Percentiles rank a stretch among this genome's conserved stretches.
Evolutionary conservation across 768 basidiomycete genomes (phyloP).

Genomic region (Fomitopsis serialis): DNA sequence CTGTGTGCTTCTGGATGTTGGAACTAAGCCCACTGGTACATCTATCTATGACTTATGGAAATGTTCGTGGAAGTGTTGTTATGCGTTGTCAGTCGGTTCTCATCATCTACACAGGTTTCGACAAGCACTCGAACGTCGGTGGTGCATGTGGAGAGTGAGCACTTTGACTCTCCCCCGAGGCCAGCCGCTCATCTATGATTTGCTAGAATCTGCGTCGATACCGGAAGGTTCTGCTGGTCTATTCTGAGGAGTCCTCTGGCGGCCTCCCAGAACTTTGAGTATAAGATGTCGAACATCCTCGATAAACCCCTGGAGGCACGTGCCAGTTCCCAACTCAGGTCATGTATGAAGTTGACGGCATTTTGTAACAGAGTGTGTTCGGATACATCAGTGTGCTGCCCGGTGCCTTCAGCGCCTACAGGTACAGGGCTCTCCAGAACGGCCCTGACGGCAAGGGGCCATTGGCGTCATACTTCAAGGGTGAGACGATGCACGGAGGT

Average conservation of each 20-base stretch:
- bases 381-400: slow-evolving; percentile 87
- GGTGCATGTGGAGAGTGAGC: slow-evolving; percentile 91
- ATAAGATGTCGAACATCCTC: slow-evolving; percentile 34
- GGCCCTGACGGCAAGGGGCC: slow-evolving; percentile 87
- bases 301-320: slow-evolving; percentile 91
- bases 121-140: slow-evolving; percentile 79
- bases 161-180: no score
- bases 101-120: slow-evolving; percentile 44
- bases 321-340: slow-evolving; percentile 1
- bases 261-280: slow-evolving; percentile 95
- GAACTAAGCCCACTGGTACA: slow-evolving; percentile 91
- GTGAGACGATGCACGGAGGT: slow-evolving; percentile 78
- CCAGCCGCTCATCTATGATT: neutral
- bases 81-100: neutral
- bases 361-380: slow-evolving; percentile 55
- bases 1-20: slow-evolving; percentile 89
- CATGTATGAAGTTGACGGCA: neutral
- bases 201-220: slow-evolving; percentile 74
- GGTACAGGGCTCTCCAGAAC: slow-evolving; percentile 84
- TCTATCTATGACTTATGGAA: slow-evolving; percentile 98
- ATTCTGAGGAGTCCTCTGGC: slow-evolving; percentile 73
- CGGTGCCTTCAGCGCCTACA: slow-evolving; percentile 88
- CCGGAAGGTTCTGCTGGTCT: slow-evolving; percentile 65
- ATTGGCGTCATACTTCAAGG: slow-evolving; percentile 89
- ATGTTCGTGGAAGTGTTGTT: slow-evolving; percentile 34